phyloP scores from a whole-genome alignment of 495 filamentous ascomycete species.

The Articulospora tetracladia region DNA sequence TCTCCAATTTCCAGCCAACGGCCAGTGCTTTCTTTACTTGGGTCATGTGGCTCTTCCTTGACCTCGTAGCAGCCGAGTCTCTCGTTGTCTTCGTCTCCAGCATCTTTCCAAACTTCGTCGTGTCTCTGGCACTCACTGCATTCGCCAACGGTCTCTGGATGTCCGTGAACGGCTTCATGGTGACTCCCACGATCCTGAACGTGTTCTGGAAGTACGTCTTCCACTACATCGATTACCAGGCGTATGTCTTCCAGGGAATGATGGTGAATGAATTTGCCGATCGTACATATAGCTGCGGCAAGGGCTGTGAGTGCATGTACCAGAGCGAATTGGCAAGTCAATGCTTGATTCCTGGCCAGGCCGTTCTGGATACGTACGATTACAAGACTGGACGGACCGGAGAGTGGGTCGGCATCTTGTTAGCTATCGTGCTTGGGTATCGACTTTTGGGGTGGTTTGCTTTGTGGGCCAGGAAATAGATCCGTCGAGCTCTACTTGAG shows the following conservation, averaged over 20 bases:
- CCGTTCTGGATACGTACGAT: slow-evolving; percentile 62
- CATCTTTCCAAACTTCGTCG: slow-evolving; percentile 73
- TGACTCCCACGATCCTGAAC: slow-evolving; percentile 57
- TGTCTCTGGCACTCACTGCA: slow-evolving; percentile 68
- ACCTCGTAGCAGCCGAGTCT: slow-evolving; percentile 75
- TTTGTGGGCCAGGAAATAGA: slow-evolving; percentile 11
- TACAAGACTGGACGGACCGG: slow-evolving; percentile 59
- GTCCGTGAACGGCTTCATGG: slow-evolving; percentile 73
- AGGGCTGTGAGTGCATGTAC: slow-evolving; percentile 67
- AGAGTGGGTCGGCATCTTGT: slow-evolving; percentile 70
- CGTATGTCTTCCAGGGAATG: slow-evolving; percentile 74
- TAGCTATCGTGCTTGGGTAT: slow-evolving; percentile 71
- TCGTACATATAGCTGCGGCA: slow-evolving; percentile 54
- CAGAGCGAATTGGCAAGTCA: slow-evolving; percentile 53
- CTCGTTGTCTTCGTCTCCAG: slow-evolving; percentile 72
- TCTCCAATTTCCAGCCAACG: slow-evolving; percentile 67
- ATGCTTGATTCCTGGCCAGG: slow-evolving; percentile 64
- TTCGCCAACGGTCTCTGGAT: slow-evolving; percentile 89
- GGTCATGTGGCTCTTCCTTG: slow-evolving; percentile 84
- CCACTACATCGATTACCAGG: slow-evolving; percentile 79
- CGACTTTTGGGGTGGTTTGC: slow-evolving; percentile 50
- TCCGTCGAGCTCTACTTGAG: neutral
- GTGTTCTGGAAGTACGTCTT: slow-evolving; percentile 83
- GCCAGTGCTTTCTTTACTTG: slow-evolving; percentile 69
- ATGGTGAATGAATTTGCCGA: slow-evolving; percentile 79